Evolutionary conservation across 345 rosid genomes (phyloP).

Genomic region (Jatropha curcas): DNA sequence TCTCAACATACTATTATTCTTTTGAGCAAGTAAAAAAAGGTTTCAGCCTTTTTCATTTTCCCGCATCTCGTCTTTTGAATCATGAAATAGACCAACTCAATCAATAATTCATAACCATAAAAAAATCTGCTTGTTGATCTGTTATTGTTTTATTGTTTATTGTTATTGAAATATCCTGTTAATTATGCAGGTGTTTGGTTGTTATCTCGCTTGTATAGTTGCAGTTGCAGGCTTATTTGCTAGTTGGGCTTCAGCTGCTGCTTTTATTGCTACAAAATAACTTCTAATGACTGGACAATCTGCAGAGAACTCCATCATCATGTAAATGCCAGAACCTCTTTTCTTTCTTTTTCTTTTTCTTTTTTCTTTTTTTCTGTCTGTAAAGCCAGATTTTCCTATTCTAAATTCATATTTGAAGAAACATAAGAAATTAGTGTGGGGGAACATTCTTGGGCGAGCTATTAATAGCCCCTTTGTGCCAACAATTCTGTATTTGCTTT

Average conservation of each 20-base stretch:
- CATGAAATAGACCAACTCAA: background rate
- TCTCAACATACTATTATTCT: background rate
- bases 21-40: background rate
- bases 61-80: background rate
- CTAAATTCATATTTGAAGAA: conserved; percentile 17
- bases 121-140: background rate
- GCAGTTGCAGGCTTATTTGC: conserved; percentile 10
- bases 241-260: conserved; percentile 17
- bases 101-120: too few species aligned
- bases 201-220: conserved; percentile 7
- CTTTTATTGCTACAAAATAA: conserved; percentile 25
- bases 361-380: too few species aligned
- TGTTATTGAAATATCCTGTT: background rate
- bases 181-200: background rate
- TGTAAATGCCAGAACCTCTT: conserved; percentile 30
- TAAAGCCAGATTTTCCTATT: conserved; percentile 28
- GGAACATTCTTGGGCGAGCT: conserved; percentile 1
- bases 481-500: background rate
- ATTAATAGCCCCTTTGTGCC: background rate
- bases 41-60: background rate
- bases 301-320: conserved; percentile 11
- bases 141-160: background rate
- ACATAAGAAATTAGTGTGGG: background rate
- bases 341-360: too few species aligned
- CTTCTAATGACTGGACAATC: conserved; percentile 15